These are phyloP conservation scores for Adansonia madagascariensis DNA, from an alignment of 441 rosid genomes.

Conservation along the genomic window DNA sequence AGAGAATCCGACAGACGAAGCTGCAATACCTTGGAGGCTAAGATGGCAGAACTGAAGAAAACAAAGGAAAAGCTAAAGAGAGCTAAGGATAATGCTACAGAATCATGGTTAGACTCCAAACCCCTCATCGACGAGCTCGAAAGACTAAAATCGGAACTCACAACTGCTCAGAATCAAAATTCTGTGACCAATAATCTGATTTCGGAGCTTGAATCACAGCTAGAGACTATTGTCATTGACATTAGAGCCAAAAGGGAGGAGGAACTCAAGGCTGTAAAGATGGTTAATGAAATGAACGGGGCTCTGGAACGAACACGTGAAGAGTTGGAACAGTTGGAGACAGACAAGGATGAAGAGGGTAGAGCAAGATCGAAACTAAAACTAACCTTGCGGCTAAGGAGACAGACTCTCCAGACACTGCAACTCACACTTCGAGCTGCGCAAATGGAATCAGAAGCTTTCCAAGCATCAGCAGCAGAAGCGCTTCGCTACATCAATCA, in stretches of 20 bases:
- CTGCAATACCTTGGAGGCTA: constrained; percentile 26
- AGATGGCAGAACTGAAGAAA: constrained; percentile 40
- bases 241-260: constrained; percentile 39
- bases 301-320: constrained; percentile 31
- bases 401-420: constrained; percentile 46
- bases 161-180: constrained; percentile 38
- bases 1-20: not conserved
- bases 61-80: constrained; percentile 40
- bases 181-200: constrained; percentile 39
- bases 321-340: constrained; percentile 38
- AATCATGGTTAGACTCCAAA: constrained; percentile 62
- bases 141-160: constrained; percentile 45
- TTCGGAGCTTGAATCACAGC: constrained; percentile 48
- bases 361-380: constrained; percentile 40
- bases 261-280: constrained; percentile 37
- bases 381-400: constrained; percentile 42
- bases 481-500: constrained; percentile 29
- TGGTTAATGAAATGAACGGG: constrained; percentile 32
- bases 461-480: constrained; percentile 39
- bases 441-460: constrained; percentile 50
- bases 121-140: constrained; percentile 67
- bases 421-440: constrained; percentile 44
- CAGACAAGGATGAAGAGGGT: constrained; percentile 35
- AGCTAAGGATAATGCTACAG: constrained; percentile 52
- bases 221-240: constrained; percentile 31